Evolutionary conservation across 768 basidiomycete species (phyloP), one percentile per base, ranked within the genome.

Genomic region (Mycena kentingensis): DNA sequence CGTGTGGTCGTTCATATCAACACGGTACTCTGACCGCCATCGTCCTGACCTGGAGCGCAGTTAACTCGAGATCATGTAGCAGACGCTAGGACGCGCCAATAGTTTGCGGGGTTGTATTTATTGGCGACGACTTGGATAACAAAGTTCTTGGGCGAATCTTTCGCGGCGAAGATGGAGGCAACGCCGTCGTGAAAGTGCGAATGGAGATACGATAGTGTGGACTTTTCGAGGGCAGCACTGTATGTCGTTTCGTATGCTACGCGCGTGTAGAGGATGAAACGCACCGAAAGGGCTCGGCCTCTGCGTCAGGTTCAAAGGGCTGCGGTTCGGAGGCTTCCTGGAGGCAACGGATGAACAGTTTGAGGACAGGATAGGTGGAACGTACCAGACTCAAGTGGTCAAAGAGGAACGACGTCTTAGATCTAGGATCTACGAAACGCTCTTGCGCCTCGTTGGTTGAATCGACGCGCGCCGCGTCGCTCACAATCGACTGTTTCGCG

Each of bases 51-150:
- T 96, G 51, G 49, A 39, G 15, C 27, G 53, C 34, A n/a, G n/a
- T 18, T 53, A 39, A 42, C 34, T 18, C 29, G 39, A 29, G 35
- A 49, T 34, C 7, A 10, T 36, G 37, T 46, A 45, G 36, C 25
- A 51, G 18, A 36, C 43, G n/a, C 21, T 15, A 26, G 47, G 31
- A 6, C 49, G 54, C 45, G 94, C 96, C 96, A 98, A 72, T 81
- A 98, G 69, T 98, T 98, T 19, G 81, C 71, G 0, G 92, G 89
- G 65, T 96, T 98, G 72, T 98, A 98, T 66, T 94, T 93, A 68
- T 97, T 96, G 18, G 92, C 88, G n/a, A 96, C 94, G 49, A 97
- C 73, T 65, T 94, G 90, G 36, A 97, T 68, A 15, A 80, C 76
- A 62, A 83, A 94, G 44, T 71, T 73, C 18, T 65, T 74, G 0